phyloP scores from a whole-genome alignment of 2,329 filamentous ascomycete genomes.

The Neonectria hederae region DNA sequence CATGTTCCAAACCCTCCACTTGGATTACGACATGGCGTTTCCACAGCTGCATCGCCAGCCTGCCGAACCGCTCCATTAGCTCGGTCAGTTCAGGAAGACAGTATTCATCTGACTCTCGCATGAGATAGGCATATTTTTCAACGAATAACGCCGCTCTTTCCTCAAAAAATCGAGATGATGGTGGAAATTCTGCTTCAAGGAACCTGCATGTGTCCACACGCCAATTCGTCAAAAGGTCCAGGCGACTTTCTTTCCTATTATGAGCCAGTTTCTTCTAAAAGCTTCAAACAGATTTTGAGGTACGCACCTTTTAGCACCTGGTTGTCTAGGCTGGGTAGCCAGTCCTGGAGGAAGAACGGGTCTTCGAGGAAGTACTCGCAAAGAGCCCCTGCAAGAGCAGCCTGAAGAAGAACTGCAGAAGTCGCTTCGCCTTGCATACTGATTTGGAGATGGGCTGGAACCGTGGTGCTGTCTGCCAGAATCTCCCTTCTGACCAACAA shows the following conservation, averaged over 20 bases:
- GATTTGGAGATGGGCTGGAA: background rate
- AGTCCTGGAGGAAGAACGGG: background rate
- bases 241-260: too few species aligned
- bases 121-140: background rate
- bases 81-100: background rate
- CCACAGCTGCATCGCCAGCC: slow-evolving; percentile 8
- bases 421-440: background rate
- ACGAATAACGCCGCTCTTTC: background rate
- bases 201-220: too few species aligned
- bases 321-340: too few species aligned
- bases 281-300: background rate
- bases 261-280: background rate
- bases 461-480: background rate
- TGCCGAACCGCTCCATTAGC: slow-evolving; percentile 1
- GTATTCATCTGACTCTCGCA: background rate
- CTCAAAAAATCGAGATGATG: too few species aligned
- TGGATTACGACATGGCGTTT: slow-evolving; percentile 1
- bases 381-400: background rate
- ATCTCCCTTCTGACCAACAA: background rate
- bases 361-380: background rate
- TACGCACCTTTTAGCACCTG: background rate
- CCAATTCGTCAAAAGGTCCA: too few species aligned
- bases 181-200: too few species aligned
- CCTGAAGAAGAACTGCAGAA: background rate
- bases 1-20: background rate